Evolutionary conservation across 345 rosid species (phyloP).

Genomic region (Aethionema arabicum): DNA sequence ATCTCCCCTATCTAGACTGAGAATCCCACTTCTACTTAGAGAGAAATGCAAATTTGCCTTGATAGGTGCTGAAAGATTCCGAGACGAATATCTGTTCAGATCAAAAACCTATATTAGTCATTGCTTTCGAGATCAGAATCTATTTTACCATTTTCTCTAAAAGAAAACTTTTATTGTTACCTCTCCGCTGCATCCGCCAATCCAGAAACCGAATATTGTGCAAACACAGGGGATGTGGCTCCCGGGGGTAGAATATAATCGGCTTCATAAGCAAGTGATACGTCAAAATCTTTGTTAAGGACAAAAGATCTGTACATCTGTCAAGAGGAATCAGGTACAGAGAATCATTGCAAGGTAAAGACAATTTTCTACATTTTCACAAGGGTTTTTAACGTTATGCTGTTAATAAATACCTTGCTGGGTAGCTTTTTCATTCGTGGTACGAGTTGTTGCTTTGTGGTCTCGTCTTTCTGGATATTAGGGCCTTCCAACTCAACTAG

Average conservation of each 20-base stretch:
- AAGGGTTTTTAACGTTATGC: constrained; percentile 12
- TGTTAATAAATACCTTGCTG: constrained; percentile 63
- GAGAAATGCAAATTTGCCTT: constrained; percentile 91
- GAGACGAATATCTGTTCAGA: constrained; percentile 68
- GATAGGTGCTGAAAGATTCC: constrained; percentile 90
- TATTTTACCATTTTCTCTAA: too few species aligned
- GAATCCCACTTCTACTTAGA: constrained; percentile 89
- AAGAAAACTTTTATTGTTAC: constrained; percentile 47
- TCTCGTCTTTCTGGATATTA: constrained; percentile 64
- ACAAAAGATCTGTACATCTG: constrained; percentile 89
- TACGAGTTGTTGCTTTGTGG: constrained; percentile 68
- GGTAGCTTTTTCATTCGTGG: constrained; percentile 96
- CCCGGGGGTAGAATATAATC: constrained; percentile 83
- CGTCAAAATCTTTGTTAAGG: constrained; percentile 86
- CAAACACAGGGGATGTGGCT: constrained; percentile 60
- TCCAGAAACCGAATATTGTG: constrained; percentile 82
- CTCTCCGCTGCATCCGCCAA: constrained; percentile 72
- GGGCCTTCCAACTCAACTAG: constrained; percentile 77
- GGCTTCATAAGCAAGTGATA: constrained; percentile 77
- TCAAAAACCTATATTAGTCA: constrained; percentile 7
- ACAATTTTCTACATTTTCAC: constrained; percentile 7
- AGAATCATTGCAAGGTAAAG: constrained; percentile 26
- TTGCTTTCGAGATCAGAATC: too few species aligned
- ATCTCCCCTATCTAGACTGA: constrained; percentile 87
- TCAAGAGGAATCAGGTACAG: constrained; percentile 25